phyloP scores from a whole-genome alignment of 2,329 filamentous ascomycete species.

The Fusarium setosum region DNA sequence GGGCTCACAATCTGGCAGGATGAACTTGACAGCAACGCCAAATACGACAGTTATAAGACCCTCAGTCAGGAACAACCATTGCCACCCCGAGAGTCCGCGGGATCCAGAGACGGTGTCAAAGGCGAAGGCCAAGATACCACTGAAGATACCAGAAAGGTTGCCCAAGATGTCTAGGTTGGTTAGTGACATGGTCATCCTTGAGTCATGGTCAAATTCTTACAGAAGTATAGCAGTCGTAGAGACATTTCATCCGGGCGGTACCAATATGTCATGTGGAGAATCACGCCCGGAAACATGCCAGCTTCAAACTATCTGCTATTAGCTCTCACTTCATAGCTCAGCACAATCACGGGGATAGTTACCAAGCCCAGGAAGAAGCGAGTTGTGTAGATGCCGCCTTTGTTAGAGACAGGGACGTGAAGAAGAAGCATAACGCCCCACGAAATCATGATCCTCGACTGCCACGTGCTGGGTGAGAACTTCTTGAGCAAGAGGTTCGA shows the following conservation, averaged over 20 bases:
- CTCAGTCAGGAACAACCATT: slow-evolving; percentile 35
- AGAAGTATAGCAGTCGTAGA: slow-evolving; percentile 27
- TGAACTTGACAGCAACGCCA: not conserved
- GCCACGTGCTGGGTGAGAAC: slow-evolving; percentile 53
- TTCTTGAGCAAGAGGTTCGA: slow-evolving; percentile 54
- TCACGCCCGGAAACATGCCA: slow-evolving; percentile 55
- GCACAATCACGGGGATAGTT: not conserved
- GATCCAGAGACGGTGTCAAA: slow-evolving; percentile 52
- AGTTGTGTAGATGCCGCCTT: not conserved
- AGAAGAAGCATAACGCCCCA: slow-evolving; percentile 5
- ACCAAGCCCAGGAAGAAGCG: slow-evolving; percentile 6
- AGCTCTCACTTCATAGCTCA: no score
- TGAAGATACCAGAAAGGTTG: slow-evolving; percentile 54
- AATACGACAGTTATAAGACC: not conserved
- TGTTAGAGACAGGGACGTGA: not conserved
- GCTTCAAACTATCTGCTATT: slow-evolving; percentile 42
- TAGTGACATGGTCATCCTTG: slow-evolving; percentile 29
- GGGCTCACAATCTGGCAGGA: slow-evolving; percentile 9
- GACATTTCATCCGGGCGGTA: slow-evolving; percentile 61
- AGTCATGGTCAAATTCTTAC: not conserved
- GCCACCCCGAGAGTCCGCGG: slow-evolving; percentile 47
- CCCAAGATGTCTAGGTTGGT: slow-evolving; percentile 55
- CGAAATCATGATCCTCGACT: slow-evolving; percentile 52
- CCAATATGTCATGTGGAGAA: slow-evolving; percentile 59
- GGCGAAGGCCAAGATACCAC: slow-evolving; percentile 56